These are phyloP conservation scores for Calonectria pseudoturangicola DNA, from an alignment of 2,329 filamentous ascomycete genomes.

Conservation along the genomic window DNA sequence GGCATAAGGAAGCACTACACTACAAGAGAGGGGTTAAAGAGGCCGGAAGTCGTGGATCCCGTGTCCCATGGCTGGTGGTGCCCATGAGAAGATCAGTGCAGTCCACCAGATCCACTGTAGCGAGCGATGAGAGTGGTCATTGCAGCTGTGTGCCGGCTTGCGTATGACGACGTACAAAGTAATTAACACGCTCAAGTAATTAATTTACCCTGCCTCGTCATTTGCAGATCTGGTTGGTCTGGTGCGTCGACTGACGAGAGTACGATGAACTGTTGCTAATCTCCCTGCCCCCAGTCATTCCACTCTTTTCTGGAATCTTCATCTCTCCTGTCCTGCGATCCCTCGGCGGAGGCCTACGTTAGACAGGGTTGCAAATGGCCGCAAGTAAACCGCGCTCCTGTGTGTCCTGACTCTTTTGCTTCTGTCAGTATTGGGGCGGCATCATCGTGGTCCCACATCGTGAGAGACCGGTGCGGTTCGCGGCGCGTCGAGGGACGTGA, in stretches of 20 bases:
- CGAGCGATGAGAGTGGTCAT: slow-evolving; percentile 17
- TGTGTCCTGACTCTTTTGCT: slow-evolving; percentile 17
- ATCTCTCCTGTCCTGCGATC: slow-evolving; percentile 39
- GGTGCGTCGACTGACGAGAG: slow-evolving; percentile 24
- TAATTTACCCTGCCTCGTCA: slow-evolving; percentile 26
- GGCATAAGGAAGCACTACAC: slow-evolving; percentile 12
- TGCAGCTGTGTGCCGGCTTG: slow-evolving; percentile 27
- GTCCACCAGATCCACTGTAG: slow-evolving; percentile 23
- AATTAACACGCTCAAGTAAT: slow-evolving; percentile 33
- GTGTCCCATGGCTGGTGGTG: slow-evolving; percentile 18
- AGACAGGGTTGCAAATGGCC: slow-evolving; percentile 34
- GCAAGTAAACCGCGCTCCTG: background rate
- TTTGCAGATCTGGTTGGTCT: slow-evolving; percentile 35
- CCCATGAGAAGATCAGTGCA: slow-evolving; percentile 19
- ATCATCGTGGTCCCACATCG: slow-evolving; percentile 32
- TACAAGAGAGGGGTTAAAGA: slow-evolving; percentile 28
- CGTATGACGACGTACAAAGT: slow-evolving; percentile 32
- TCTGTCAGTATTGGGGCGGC: slow-evolving; percentile 16
- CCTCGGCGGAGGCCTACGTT: slow-evolving; percentile 31
- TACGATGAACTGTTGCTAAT: slow-evolving; percentile 39
- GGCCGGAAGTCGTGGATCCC: slow-evolving; percentile 5
- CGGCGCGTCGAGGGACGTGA: slow-evolving; percentile 19
- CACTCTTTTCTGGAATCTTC: slow-evolving; percentile 32
- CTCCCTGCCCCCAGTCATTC: slow-evolving; percentile 41
- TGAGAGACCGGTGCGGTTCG: slow-evolving; percentile 26